Percentiles rank a stretch among this genome's conserved stretches.
phyloP scores from a whole-genome alignment of 2,329 filamentous ascomycete genomes.

The Penicillium sp. region DNA sequence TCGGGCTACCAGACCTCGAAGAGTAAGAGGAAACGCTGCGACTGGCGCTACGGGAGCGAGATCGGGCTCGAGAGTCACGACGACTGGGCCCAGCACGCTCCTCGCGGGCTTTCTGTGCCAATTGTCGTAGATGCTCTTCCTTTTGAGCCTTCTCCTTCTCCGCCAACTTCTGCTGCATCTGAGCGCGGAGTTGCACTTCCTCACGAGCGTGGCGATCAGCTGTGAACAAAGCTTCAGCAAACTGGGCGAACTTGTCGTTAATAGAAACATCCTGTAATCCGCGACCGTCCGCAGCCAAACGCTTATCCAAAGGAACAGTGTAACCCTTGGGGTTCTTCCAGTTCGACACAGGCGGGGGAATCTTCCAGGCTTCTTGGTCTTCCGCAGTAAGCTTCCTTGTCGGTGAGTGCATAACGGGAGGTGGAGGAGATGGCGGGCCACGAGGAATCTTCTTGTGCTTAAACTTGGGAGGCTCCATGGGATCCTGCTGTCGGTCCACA shows the following conservation, averaged over 20 bases:
- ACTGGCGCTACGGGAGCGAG: conserved; percentile 47
- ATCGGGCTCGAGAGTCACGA: conserved; percentile 45
- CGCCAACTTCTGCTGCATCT: conserved; percentile 93
- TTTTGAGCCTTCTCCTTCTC: conserved; percentile 96
- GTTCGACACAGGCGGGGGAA: conserved; percentile 85
- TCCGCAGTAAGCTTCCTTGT: conserved; percentile 93
- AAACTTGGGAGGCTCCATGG: conserved; percentile 96
- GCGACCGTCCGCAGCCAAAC: conserved; percentile 87
- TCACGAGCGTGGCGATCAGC: conserved; percentile 93
- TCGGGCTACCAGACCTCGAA: conserved; percentile 48
- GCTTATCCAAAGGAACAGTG: conserved; percentile 92
- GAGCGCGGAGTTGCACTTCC: conserved; percentile 85
- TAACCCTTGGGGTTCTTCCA: conserved; percentile 99
- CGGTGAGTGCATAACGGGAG: conserved; percentile 92
- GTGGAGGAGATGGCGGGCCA: conserved; percentile 86
- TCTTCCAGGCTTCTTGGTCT: conserved; percentile 96
- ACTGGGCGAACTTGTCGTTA: conserved; percentile 97
- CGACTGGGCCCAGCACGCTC: conserved; percentile 63
- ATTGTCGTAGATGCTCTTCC: conserved; percentile 82
- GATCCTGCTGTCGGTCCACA: conserved; percentile 88
- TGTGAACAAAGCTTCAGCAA: conserved; percentile 90
- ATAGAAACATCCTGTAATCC: conserved; percentile 91
- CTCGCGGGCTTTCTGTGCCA: conserved; percentile 90
- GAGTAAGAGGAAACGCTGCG: conserved; percentile 46
- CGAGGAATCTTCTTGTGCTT: conserved; percentile 98